Conservation (phyloP, 169 alveolate species). For the Cryptosporidium andersoni region DNA sequence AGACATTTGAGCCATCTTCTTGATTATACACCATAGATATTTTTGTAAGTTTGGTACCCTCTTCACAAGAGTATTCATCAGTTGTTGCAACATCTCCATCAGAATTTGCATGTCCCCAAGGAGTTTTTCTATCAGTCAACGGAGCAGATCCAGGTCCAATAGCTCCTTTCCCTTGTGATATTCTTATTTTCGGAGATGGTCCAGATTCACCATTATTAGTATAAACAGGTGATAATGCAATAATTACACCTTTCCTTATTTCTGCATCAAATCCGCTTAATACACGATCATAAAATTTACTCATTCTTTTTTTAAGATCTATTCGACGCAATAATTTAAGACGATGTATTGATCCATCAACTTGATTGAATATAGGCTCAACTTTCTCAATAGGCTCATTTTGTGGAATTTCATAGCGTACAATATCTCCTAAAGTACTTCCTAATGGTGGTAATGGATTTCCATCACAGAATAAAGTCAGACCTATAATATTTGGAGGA, state of each 20-base stretch:
- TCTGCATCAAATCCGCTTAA: slow-evolving; percentile 62
- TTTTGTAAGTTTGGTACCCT: slow-evolving; percentile 41
- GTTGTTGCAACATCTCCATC: slow-evolving; percentile 52
- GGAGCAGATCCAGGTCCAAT: slow-evolving; percentile 64
- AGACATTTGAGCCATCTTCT: not conserved
- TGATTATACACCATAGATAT: slow-evolving; percentile 35
- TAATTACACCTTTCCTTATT: slow-evolving; percentile 30
- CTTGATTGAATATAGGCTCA: slow-evolving; percentile 40
- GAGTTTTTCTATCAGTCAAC: slow-evolving; percentile 64
- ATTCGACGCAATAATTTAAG: slow-evolving; percentile 38
- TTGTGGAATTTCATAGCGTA: slow-evolving; percentile 52
- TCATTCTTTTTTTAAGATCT: slow-evolving; percentile 56
- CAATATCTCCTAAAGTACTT: slow-evolving; percentile 65
- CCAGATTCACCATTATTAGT: slow-evolving; percentile 69
- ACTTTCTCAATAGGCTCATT: slow-evolving; percentile 69
- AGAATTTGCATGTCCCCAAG: slow-evolving; percentile 71
- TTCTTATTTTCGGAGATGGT: slow-evolving; percentile 60
- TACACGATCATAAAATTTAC: slow-evolving; percentile 44
- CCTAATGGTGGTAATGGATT: slow-evolving; percentile 54
- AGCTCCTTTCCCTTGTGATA: slow-evolving; percentile 19
- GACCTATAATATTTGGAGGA: slow-evolving; percentile 48
- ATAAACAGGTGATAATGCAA: slow-evolving; percentile 56
- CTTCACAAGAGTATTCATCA: slow-evolving; percentile 65
- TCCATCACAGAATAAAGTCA: slow-evolving; percentile 65
- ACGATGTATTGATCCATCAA: slow-evolving; percentile 46